These are phyloP conservation scores for Maudiozyma humilis DNA, from an alignment of 1,139 yeast genomes.

Conservation along the genomic window DNA sequence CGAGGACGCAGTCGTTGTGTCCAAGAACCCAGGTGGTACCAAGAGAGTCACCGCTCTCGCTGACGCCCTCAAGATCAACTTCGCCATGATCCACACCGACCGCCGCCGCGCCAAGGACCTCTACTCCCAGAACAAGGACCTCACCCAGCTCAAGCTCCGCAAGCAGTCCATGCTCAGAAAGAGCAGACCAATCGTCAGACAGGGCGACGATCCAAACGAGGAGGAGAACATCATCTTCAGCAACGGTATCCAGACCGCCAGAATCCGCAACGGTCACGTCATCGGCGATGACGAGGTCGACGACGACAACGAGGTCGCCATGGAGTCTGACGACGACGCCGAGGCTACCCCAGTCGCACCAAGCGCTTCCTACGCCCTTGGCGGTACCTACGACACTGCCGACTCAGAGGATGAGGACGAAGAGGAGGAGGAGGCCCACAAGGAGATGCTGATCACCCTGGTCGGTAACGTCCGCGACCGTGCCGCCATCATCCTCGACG, in stretches of 20 bases:
- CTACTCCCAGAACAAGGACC: conserved; percentile 37
- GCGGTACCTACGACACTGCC: conserved; percentile 76
- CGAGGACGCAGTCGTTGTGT: conserved; percentile 73
- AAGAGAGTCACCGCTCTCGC: conserved; percentile 96
- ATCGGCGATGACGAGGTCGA: conserved; percentile 93
- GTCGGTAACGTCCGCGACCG: conserved; percentile 92
- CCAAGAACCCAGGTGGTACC: conserved; percentile 98
- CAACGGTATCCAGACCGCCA: conserved; percentile 87
- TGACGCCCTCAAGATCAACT: conserved; percentile 86
- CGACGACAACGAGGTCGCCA: conserved; percentile 45
- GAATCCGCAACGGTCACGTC: conserved; percentile 95
- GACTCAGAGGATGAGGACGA: conserved; percentile 79
- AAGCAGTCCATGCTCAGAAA: conserved; percentile 34
- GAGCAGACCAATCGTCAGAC: conserved; percentile 32
- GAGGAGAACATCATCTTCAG: conserved; percentile 61
- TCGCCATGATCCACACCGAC: conserved; percentile 98
- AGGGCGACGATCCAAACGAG: conserved; percentile 46
- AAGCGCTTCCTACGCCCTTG: conserved; percentile 45
- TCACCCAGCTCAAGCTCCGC: conserved; percentile 31
- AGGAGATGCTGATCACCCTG: conserved; percentile 84
- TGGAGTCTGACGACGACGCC: conserved; percentile 32
- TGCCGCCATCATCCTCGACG: conserved; percentile 90
- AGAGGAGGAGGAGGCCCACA: conserved; percentile 58
- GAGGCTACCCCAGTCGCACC: conserved; percentile 23
- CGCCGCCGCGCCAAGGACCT: conserved; percentile 81